A percentile compares a stretch with the other conserved stretches of the same genome.
phyloP scores from a whole-genome alignment of 2,329 filamentous ascomycete genomes.

The Raffaelea deltoideospora region DNA sequence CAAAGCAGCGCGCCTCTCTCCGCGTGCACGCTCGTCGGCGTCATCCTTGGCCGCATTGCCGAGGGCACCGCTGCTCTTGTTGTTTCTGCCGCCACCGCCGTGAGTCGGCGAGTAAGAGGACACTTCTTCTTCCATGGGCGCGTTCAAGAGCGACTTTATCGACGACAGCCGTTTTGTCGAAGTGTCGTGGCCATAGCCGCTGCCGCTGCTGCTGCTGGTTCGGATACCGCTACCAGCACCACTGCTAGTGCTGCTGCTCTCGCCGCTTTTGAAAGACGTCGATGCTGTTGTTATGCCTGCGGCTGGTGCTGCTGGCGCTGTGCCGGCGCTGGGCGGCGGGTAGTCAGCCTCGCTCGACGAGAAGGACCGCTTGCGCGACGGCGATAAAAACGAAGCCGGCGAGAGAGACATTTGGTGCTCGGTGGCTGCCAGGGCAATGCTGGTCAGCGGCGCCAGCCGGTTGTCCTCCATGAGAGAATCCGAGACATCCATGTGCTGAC shows the following conservation, averaged over 20 bases:
- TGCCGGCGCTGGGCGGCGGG: background rate
- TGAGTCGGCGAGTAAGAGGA: no score
- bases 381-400: constrained; percentile 43
- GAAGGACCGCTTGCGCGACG: constrained; percentile 52
- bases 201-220: constrained; percentile 3
- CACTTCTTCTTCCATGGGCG: constrained; percentile 22
- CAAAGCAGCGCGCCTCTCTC: constrained; percentile 49
- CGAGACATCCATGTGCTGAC: constrained; percentile 22
- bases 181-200: constrained; percentile 25
- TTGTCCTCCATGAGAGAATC: constrained; percentile 39
- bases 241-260: constrained; percentile 11
- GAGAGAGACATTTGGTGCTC: constrained; percentile 44
- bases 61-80: no score
- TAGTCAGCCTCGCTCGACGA: constrained; percentile 41
- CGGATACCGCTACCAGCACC: background rate
- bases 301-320: constrained; percentile 1
- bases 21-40: constrained; percentile 8
- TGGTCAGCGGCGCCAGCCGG: constrained; percentile 39
- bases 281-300: no score
- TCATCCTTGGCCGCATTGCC: background rate
- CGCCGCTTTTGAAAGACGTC: no score
- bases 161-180: constrained; percentile 53
- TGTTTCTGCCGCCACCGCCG: no score
- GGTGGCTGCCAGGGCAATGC: constrained; percentile 21
- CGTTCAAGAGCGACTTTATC: constrained; percentile 63